These are phyloP conservation scores for Naganishia liquefaciens DNA, from an alignment of 1,284 basidiomycete genomes.

Conservation along the genomic window DNA sequence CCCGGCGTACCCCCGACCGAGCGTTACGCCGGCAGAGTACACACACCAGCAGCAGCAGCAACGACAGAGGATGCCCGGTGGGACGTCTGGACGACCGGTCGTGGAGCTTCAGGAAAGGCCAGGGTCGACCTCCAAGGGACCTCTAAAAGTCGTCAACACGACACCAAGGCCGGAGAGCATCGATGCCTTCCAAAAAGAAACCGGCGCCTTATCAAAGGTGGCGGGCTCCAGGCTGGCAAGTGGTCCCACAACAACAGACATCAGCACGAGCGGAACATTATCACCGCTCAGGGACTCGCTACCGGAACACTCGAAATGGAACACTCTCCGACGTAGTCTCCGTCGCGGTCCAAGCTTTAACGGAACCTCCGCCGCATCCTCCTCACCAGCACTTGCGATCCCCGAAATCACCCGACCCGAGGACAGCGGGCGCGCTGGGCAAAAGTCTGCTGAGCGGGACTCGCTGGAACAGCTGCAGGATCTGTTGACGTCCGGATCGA, in stretches of 20 bases:
- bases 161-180: conserved; percentile 19
- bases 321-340: conserved; percentile 4
- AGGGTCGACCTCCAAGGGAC: not conserved
- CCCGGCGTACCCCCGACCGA: conserved; percentile 21
- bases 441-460: no score
- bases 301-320: conserved; percentile 11
- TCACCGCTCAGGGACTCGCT: not conserved
- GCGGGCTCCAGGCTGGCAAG: not conserved
- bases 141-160: conserved; percentile 16
- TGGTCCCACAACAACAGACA: not conserved
- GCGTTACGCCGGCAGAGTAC: conserved; percentile 24
- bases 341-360: conserved; percentile 1
- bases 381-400: not conserved
- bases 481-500: conserved; percentile 12
- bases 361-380: not conserved
- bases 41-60: conserved; percentile 19
- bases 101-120: not conserved
- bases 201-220: not conserved
- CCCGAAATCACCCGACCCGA: no score
- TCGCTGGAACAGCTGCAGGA: not conserved
- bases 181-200: conserved; percentile 5
- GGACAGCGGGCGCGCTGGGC: no score
- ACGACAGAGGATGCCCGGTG: not conserved
- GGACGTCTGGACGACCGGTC: not conserved
- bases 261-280: not conserved